phyloP scores from a whole-genome alignment of 2,329 filamentous ascomycete genomes.

The Ophidiomyces ophidiicola region DNA sequence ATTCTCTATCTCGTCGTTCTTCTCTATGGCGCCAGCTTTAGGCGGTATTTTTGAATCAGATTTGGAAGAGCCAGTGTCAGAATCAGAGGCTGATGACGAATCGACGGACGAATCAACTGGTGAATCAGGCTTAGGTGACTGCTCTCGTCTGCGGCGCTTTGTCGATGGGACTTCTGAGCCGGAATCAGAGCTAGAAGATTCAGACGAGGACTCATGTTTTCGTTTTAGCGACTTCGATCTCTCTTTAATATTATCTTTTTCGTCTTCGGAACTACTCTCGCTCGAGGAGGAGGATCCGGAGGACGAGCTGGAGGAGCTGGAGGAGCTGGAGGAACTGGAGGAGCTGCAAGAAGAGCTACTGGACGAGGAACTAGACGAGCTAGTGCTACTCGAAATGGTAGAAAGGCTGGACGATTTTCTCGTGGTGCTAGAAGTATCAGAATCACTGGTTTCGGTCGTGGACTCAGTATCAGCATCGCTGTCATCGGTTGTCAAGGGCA shows the following conservation, averaged over 20 bases:
- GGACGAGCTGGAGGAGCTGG: slow-evolving; percentile 23
- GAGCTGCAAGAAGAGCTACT: slow-evolving; percentile 3
- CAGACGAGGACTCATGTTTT: slow-evolving; percentile 41
- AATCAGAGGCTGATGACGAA: slow-evolving; percentile 11
- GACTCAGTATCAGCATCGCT: slow-evolving; percentile 3
- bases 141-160: slow-evolving; percentile 7
- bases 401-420: not conserved
- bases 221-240: slow-evolving; percentile 37
- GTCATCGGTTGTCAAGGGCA: slow-evolving; percentile 20
- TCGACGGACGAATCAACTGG: not conserved
- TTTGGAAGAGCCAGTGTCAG: slow-evolving; percentile 13
- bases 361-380: slow-evolving; percentile 26
- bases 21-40: slow-evolving; percentile 19
- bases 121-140: not conserved
- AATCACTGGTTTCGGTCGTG: slow-evolving; percentile 5
- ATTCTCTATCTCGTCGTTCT: slow-evolving; percentile 24
- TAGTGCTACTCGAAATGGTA: slow-evolving; percentile 13
- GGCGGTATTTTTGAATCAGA: slow-evolving; percentile 4
- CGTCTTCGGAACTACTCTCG: slow-evolving; percentile 32
- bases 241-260: slow-evolving; percentile 16
- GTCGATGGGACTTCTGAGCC: slow-evolving; percentile 23
- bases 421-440: slow-evolving; percentile 3
- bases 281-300: slow-evolving; percentile 35
- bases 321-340: slow-evolving; percentile 26
- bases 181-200: slow-evolving; percentile 26